A percentile compares a stretch with the other conserved stretches of the same genome.
These are phyloP conservation scores for Blastocladiella britannica DNA, from an alignment of 192 early-diverging fungal genomes.

Conservation along the genomic window DNA sequence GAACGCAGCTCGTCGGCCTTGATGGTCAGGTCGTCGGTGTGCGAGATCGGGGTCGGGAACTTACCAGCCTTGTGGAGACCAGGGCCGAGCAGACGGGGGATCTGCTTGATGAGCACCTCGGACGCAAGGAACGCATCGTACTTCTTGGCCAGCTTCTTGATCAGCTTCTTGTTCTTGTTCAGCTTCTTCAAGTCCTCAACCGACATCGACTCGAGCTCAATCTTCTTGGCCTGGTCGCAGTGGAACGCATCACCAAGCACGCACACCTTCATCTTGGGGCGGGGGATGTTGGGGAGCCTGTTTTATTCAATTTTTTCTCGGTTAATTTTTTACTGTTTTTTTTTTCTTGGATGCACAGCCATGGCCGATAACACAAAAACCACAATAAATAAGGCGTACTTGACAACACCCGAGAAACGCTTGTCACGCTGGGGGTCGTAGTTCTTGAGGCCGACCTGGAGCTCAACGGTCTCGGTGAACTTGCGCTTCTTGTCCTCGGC, in stretches of 20 bases:
- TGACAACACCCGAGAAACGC: constrained; percentile 94
- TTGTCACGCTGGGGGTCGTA: constrained; percentile 99
- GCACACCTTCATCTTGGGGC: constrained; percentile 86
- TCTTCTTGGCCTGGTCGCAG: constrained; percentile 84
- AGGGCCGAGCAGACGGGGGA: constrained; percentile 92
- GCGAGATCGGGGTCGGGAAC: constrained; percentile 90
- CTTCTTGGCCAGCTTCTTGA: constrained; percentile 98
- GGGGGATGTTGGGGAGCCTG: constrained; percentile 80
- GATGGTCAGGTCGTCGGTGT: constrained; percentile 61
- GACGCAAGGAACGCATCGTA: constrained; percentile 96
- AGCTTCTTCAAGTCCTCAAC: constrained; percentile 98
- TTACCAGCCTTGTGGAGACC: constrained; percentile 98
- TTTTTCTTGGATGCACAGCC: too few relatives aligned
- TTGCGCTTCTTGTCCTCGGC: constrained; percentile 84
- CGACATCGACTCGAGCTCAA: constrained; percentile 70
- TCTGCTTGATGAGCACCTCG: constrained; percentile 96
- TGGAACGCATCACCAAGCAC: constrained; percentile 89
- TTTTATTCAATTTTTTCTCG: not conserved
- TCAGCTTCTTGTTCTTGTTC: constrained; percentile 99
- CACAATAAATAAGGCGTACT: too few relatives aligned
- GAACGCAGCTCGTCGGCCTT: constrained; percentile 85
- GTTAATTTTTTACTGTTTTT: too few relatives aligned
- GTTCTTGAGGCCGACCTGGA: constrained; percentile 98
- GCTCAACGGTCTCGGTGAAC: constrained; percentile 90
- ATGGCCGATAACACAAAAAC: too few relatives aligned